phyloP scores from a whole-genome alignment of 352 stramenopile genomes.

The Globisporangium sylvaticum region DNA sequence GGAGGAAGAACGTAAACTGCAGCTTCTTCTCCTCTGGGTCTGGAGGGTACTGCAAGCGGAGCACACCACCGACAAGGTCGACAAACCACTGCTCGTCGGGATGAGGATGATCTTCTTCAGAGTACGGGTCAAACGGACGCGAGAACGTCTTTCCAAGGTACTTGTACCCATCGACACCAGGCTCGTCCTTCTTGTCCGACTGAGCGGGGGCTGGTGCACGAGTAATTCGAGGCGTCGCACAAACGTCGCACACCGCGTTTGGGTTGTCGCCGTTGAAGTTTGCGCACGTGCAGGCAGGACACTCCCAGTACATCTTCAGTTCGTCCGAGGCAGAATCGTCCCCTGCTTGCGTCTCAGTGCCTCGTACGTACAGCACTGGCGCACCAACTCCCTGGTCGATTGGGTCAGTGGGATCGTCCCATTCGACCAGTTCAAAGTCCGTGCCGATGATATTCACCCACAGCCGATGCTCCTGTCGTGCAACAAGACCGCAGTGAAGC shows the following conservation, averaged over 20 bases:
- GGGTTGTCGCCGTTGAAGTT: conserved; percentile 87
- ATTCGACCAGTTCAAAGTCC: conserved; percentile 85
- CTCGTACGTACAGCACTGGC: conserved; percentile 42
- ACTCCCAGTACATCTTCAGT: conserved; percentile 89
- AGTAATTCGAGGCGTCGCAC: conserved; percentile 43
- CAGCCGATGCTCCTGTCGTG: conserved; percentile 77
- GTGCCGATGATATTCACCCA: conserved; percentile 90
- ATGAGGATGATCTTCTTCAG: conserved; percentile 66
- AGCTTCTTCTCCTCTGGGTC: conserved; percentile 81
- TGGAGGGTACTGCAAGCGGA: conserved; percentile 67
- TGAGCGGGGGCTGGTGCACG: conserved; percentile 17
- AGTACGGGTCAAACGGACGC: conserved; percentile 76
- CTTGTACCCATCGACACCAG: conserved; percentile 39
- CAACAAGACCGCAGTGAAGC: conserved; percentile 85
- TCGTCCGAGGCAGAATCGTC: conserved; percentile 30
- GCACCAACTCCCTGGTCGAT: conserved; percentile 80
- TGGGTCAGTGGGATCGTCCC: conserved; percentile 75
- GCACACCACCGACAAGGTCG: conserved; percentile 52
- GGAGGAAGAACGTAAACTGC: conserved; percentile 71
- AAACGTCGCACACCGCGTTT: conserved; percentile 75
- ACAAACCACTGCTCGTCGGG: conserved; percentile 70
- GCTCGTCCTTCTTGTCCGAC: conserved; percentile 25
- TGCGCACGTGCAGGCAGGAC: conserved; percentile 72
- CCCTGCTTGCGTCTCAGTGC: conserved; percentile 5
- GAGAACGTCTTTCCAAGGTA: conserved; percentile 65